Evolutionary conservation across 257 asterid genomes (phyloP).

Genomic region (Datura wrightii): DNA sequence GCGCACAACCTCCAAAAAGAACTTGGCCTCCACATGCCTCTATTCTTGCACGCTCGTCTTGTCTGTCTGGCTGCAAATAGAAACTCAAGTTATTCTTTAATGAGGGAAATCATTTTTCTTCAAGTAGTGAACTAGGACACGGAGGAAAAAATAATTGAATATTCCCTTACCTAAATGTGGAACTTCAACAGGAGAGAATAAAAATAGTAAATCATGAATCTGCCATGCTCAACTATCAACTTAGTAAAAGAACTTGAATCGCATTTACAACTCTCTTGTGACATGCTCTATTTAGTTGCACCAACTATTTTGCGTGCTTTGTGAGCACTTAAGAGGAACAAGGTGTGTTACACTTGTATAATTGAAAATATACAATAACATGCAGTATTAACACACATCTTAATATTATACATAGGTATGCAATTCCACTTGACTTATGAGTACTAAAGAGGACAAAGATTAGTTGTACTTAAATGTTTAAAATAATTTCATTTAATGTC

Average conservation of each 20-base stretch:
- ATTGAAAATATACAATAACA: background rate
- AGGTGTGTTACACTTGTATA: background rate
- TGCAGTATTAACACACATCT: background rate
- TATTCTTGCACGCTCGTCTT: conserved; percentile 34
- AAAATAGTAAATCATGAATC: background rate
- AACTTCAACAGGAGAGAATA: background rate
- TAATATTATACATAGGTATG: background rate
- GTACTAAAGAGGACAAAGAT: background rate
- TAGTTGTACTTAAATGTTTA: too few species aligned
- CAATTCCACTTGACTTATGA: background rate
- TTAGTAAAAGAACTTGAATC: background rate
- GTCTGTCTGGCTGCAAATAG: conserved; percentile 34
- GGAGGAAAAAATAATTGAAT: background rate
- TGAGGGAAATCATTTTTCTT: background rate
- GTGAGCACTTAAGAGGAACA: background rate
- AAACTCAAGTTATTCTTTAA: background rate
- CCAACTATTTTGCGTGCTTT: background rate
- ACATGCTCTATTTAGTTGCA: background rate
- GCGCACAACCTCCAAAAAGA: background rate
- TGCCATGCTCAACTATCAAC: background rate
- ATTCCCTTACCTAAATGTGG: background rate
- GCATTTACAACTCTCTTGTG: background rate
- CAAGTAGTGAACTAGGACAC: background rate
- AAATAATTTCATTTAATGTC: too few species aligned
- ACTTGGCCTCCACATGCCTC: conserved; percentile 39